Base-by-base conservation (phyloP, 495 filamentous ascomycete species). In the Aspergillus hancockii region DNA sequence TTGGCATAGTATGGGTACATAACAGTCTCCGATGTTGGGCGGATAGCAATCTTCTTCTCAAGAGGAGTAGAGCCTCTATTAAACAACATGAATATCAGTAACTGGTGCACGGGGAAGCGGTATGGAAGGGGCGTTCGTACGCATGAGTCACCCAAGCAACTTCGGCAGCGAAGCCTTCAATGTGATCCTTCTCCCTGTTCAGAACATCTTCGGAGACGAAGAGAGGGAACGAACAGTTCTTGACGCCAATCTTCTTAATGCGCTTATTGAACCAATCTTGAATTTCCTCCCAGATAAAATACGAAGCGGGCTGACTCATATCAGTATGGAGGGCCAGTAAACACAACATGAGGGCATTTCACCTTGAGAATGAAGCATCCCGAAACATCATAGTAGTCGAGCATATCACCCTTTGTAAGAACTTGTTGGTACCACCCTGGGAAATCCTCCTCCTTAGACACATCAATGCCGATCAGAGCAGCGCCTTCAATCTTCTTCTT, bases 101-200 rank as follows among this genome's bases (percentile, higher is more conserved):
- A 52, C 18, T 19, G 49, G 57, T 50, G 54, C 65, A 49, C 30
- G 54, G 55, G 60, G 55, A 47, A 43, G 19, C 10, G 55, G 13
- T 9, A 49, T 19, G 34, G 49, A 45, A 5, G 19, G 23, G 18
- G 43, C 3, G 58, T 18, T 73, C 86, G 76, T 82, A 92, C 87
- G 91, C 93, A 75, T 94, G 91, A 31, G 95, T 98, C 40, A 99
- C 95, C 94, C 94, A 98, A 53, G 95, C 95, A 60, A 99, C 88
- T 75, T 99, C 94, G 52, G 94, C 92, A 56, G 93, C 93, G 73
- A 98, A 98, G 25, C 95, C 95, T 74, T 98, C 93, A 56, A 98
- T 88, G 69, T 98, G 95, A 59, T 91, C 90, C 82, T 97, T 97
- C 78, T 98, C 95, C 64, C 88, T 85, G 78, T 97, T 85, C 64